phyloP scores from a whole-genome alignment of 1,284 basidiomycete species.

The Sphaerobolus stellatus region DNA sequence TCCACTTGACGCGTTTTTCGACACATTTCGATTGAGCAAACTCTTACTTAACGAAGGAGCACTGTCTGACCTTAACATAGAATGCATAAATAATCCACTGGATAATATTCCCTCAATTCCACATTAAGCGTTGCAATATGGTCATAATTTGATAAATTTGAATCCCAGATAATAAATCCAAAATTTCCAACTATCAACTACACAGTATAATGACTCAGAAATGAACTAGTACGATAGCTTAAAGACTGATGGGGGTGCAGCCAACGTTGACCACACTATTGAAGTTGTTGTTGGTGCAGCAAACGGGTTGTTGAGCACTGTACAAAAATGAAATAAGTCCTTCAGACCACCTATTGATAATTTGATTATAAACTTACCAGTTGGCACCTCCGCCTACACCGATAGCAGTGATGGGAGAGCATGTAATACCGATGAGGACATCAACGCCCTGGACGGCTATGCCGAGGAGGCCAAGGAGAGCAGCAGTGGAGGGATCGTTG shows the following conservation, averaged over 20 bases:
- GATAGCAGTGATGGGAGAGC: conserved; percentile 22
- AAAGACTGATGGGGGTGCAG: not conserved
- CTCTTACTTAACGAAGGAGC: no score
- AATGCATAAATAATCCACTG: no score
- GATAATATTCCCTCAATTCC: no score
- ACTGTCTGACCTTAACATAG: no score
- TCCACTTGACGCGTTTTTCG: no score
- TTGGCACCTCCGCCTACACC: conserved; percentile 19
- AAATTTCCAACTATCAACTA: no score
- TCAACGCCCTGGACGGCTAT: conserved; percentile 15
- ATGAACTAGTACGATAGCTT: no score
- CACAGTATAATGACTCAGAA: no score
- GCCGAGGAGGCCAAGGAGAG: conserved; percentile 17
- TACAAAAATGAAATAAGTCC: not conserved
- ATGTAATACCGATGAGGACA: conserved; percentile 25
- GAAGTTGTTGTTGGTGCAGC: not conserved
- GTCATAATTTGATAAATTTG: no score
- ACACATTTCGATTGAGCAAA: no score
- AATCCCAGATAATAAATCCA: no score
- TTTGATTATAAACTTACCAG: not conserved
- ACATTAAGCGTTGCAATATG: no score
- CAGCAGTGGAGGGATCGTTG: conserved; percentile 5
- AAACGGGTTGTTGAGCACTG: not conserved
- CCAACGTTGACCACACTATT: not conserved
- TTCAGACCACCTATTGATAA: not conserved